Evolutionary conservation across 768 basidiomycete genomes (phyloP).

Genomic region (Mrakia hoshinonis): DNA sequence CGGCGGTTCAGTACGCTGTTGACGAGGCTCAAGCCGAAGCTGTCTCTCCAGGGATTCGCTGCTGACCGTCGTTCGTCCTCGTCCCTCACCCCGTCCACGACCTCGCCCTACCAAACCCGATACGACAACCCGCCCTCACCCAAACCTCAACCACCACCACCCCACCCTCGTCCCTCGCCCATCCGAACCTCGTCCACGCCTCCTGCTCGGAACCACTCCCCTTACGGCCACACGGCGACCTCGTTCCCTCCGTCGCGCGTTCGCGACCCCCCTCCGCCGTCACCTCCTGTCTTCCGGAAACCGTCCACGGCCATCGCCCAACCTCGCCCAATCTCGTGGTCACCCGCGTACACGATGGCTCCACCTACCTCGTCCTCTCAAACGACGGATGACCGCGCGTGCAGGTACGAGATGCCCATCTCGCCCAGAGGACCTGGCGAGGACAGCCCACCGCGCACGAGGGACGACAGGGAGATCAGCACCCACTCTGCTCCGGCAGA

Average conservation of each 20-base stretch:
- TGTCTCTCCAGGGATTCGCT: constrained; percentile 12
- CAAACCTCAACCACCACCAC: neutral
- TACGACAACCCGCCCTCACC: neutral
- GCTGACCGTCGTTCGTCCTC: neutral
- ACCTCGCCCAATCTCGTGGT: neutral
- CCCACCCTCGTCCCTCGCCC: neutral
- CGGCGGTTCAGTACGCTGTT: neutral
- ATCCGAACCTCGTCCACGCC: constrained; percentile 7
- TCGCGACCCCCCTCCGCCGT: neutral
- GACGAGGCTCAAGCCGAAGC: constrained; percentile 4
- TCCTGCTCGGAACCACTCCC: constrained; percentile 49
- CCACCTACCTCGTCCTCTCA: constrained; percentile 46
- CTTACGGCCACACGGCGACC: constrained; percentile 34
- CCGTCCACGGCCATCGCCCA: neutral
- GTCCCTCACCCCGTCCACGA: neutral
- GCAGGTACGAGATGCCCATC: constrained; percentile 11
- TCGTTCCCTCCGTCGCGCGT: neutral
- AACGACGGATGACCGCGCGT: neutral
- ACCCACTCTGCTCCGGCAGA: neutral
- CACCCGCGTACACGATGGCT: constrained; percentile 41
- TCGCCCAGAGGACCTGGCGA: neutral
- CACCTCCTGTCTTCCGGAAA: constrained; percentile 2
- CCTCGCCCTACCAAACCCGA: neutral
- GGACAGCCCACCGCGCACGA: neutral
- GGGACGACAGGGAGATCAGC: neutral